These are phyloP conservation scores for Phaeoacremonium minimum DNA, from an alignment of 2,329 filamentous ascomycete species.

Conservation along the genomic window DNA sequence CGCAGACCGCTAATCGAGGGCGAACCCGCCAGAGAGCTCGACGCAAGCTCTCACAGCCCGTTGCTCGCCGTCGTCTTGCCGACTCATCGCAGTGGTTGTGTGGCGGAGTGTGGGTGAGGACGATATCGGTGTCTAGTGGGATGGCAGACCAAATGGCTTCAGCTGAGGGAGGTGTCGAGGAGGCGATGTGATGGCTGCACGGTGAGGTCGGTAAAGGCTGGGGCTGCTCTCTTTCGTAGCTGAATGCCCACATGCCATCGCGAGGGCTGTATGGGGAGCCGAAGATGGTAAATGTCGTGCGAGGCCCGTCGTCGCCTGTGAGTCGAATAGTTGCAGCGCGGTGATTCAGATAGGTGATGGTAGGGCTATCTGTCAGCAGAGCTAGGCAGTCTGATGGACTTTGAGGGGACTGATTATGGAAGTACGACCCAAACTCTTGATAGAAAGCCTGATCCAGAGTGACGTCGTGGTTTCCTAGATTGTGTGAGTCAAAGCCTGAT, in stretches of 20 bases:
- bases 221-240: too few species aligned
- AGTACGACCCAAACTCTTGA: slow-evolving; percentile 41
- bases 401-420: slow-evolving; percentile 54
- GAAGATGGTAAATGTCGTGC: slow-evolving; percentile 62
- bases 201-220: slow-evolving; percentile 11
- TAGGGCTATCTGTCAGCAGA: slow-evolving; percentile 47
- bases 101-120: slow-evolving; percentile 69
- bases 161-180: slow-evolving; percentile 2
- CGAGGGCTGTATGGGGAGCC: slow-evolving; percentile 64
- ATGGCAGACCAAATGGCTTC: slow-evolving; percentile 54
- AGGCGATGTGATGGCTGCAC: slow-evolving; percentile 6
- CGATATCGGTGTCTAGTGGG: slow-evolving; percentile 57
- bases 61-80: slow-evolving; percentile 25
- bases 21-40: slow-evolving; percentile 54
- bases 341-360: slow-evolving; percentile 63
- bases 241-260: slow-evolving; percentile 61
- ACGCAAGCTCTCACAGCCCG: slow-evolving; percentile 58
- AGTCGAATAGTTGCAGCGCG: slow-evolving; percentile 49
- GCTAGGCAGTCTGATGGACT: slow-evolving; percentile 47
- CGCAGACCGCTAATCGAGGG: slow-evolving; percentile 63
- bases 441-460: slow-evolving; percentile 65
- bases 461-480: slow-evolving; percentile 74
- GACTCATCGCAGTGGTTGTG: slow-evolving; percentile 52
- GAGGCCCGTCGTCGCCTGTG: slow-evolving; percentile 46
- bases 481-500: too few species aligned